A percentile compares a stretch with the other conserved stretches of the same genome.
Evolutionary conservation across 257 asterid species (phyloP).

Genomic region (Nicotiana obtusifolia): DNA sequence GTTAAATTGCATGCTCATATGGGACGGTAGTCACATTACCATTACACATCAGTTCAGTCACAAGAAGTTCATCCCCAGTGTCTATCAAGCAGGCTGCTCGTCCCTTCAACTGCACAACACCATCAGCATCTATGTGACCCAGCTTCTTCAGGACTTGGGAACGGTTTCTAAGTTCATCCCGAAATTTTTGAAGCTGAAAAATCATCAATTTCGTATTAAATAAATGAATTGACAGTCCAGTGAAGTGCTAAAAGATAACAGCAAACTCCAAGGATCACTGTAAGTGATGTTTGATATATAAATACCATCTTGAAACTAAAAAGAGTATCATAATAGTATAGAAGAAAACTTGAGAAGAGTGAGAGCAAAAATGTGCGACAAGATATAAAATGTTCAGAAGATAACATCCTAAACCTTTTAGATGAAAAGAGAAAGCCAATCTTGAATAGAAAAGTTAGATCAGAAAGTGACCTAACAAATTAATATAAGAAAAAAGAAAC

Average conservation of each 20-base stretch:
- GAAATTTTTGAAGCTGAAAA: constrained; percentile 90
- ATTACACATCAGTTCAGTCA: constrained; percentile 93
- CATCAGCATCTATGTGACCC: constrained; percentile 86
- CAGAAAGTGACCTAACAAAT: neutral
- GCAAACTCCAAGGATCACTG: neutral
- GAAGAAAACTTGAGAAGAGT: neutral
- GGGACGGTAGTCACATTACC: constrained; percentile 32
- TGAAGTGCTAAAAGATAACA: neutral
- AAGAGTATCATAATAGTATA: neutral
- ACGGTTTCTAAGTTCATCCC: constrained; percentile 93
- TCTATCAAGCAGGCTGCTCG: constrained; percentile 98
- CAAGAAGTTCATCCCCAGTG: constrained; percentile 98
- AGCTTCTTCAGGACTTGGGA: constrained; percentile 86
- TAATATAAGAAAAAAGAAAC: neutral
- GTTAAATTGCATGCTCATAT: neutral
- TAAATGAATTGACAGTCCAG: neutral
- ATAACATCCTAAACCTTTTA: neutral
- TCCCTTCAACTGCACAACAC: constrained; percentile 91
- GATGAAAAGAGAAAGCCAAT: neutral
- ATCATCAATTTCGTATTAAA: neutral
- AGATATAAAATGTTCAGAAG: neutral
- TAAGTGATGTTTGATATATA: neutral
- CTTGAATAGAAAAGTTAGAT: neutral
- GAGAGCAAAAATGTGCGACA: neutral
- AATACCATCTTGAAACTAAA: neutral